Base-by-base conservation (phyloP, 768 basidiomycete species). In the Trametes elegans region DNA sequence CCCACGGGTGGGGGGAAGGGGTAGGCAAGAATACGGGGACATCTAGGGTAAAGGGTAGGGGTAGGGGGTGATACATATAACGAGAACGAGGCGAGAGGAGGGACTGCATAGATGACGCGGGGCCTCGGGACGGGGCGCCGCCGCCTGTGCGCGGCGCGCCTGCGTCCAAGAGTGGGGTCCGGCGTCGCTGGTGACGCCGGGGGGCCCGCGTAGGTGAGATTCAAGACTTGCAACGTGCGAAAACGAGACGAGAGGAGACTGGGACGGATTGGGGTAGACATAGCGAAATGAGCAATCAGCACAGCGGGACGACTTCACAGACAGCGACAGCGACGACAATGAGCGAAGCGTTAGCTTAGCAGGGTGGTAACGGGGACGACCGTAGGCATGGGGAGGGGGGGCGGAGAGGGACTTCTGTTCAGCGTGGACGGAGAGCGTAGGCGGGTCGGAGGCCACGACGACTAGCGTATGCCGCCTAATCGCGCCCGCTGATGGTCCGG, bases 401-500 rank as follows among this genome's bases (percentile, higher is more conserved):
- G n/a, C n/a, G n/a, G n/a, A n/a, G n/a, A n/a, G n/a, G n/a, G n/a
- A n/a, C n/a, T n/a, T n/a, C n/a, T n/a, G n/a, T n/a, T n/a, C n/a
- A n/a, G n/a, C n/a, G n/a, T n/a, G n/a, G n/a, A n/a, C n/a, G n/a
- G n/a, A n/a, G n/a, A n/a, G n/a, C n/a, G 26, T n/a, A 19, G 29
- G 13, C 18, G 43, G 26, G 11, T 29, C 14, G 34, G 40, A 34
- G 19, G 5, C 14, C 9, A 26, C 13, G 42, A 45, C 8, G 24
- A 16, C 3, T 23, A 39, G 19, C 7, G 42, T 14, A 13, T 19
- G 29, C 19, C 5, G 27, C 50, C 42, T 51, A 66, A 32, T 63
- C 57, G 34, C 62, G 60, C n/a, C 61, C 62, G 50, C 55, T 63
- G 55, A 75, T 64, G 59, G 71, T 69, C 64, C 66, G 73, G 59